These are phyloP conservation scores for Erodium chrysanthum DNA, from an alignment of 441 rosid species.

Conservation along the genomic window DNA sequence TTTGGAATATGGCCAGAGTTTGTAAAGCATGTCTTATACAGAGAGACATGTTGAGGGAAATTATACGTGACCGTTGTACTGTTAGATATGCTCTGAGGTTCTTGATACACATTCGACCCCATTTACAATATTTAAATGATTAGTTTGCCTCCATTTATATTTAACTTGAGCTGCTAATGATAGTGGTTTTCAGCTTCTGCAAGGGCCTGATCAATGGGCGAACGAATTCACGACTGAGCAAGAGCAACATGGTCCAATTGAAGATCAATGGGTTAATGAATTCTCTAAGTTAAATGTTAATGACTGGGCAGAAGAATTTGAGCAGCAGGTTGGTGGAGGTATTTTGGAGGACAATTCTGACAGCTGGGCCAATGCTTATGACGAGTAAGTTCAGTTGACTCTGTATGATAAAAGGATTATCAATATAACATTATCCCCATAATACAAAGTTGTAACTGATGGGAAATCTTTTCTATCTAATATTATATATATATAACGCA, in stretches of 20 bases:
- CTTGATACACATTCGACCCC: neutral
- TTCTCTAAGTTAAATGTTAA: constrained; percentile 80
- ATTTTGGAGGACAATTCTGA: constrained; percentile 55
- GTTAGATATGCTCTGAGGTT: neutral
- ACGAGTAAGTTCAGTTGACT: constrained; percentile 52
- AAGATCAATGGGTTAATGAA: constrained; percentile 89
- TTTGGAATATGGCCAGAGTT: neutral
- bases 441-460: neutral
- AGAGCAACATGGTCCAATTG: constrained; percentile 32
- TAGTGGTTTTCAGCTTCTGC: constrained; percentile 37
- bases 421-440: neutral
- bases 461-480: neutral
- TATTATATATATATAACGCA: neutral
- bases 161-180: constrained; percentile 15
- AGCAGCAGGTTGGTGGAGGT: constrained; percentile 56
- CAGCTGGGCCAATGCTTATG: constrained; percentile 84
- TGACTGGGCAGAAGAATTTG: constrained; percentile 93
- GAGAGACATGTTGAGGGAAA: neutral
- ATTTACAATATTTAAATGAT: neutral
- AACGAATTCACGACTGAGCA: constrained; percentile 57
- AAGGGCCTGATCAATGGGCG: constrained; percentile 70
- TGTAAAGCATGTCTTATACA: neutral
- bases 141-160: constrained; percentile 5
- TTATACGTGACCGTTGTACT: neutral
- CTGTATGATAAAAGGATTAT: neutral